Conservation (phyloP, 2,329 filamentous ascomycete genomes). For the Alternaria longipes region DNA sequence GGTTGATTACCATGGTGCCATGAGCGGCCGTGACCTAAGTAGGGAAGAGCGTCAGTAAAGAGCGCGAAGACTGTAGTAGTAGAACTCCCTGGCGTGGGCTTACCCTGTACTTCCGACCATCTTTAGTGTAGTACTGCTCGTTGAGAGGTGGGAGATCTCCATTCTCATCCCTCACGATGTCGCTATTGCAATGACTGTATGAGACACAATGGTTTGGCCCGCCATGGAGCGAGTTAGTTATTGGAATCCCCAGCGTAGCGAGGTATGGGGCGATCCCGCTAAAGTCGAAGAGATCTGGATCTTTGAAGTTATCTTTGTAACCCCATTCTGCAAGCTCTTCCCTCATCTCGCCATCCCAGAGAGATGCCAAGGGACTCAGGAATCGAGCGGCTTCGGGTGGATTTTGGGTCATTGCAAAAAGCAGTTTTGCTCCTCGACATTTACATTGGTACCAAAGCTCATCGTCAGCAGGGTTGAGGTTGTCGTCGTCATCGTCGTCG, state of each 20-base stretch:
- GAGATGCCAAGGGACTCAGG: not conserved
- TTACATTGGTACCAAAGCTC: not conserved
- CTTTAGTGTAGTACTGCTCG: not conserved
- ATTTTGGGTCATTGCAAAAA: not conserved
- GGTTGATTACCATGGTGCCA: not conserved
- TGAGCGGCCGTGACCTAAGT: not conserved
- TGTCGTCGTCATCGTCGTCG: not conserved
- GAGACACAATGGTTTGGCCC: conserved; percentile 8
- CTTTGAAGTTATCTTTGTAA: not conserved
- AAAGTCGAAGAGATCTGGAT: not conserved
- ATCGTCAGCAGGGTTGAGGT: not conserved
- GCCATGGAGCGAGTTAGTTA: not conserved
- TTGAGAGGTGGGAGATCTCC: not conserved
- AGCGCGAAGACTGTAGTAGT: not conserved
- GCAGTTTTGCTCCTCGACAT: not conserved
- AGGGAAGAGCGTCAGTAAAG: not conserved
- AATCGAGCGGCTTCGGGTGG: not conserved
- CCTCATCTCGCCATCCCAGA: not conserved
- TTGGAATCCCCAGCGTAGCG: not conserved
- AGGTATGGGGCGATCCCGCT: not conserved
- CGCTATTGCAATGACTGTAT: not conserved
- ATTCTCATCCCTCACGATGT: not conserved
- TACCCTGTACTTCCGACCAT: conserved; percentile 7
- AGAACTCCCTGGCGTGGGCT: not conserved
- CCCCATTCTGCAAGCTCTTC: not conserved